Base-by-base conservation (phyloP, 306 rosid genomes). In the Vachellia pachyceras region DNA sequence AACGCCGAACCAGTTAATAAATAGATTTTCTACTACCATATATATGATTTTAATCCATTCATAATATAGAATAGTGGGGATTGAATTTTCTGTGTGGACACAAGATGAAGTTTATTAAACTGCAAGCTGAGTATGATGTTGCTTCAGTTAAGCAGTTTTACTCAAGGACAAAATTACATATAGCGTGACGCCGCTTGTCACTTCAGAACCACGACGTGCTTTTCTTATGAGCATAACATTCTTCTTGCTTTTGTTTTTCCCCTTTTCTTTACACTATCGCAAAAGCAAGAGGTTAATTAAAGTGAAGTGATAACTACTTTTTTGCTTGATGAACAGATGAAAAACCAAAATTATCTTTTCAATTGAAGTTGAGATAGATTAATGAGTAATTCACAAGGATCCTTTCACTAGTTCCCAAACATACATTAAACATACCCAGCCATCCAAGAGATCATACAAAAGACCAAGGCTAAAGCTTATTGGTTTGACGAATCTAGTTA, bases 1-100 rank as follows among this genome's bases (percentile, higher is more conserved):
- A 80, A 84, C 75, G 67, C 25, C 72, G 61, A 63, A 58, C 13
- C 10, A 58, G 36, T 22, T 58, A 23, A 29, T 57, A 25, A 23
- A 23, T 60, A 23, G 37, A 25, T 10, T 23, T 23, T 60, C 15
- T 57, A 17, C 5, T 41, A 29, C 33, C 33, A 29, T 29, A 29
- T 29, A 29, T 17, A 6, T 50, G 22, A 1, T 5, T 50, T 15
- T 50, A 50, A 50, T 17, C 17, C 17, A 17, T 20, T 54, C 61
- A n/a, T 54, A n/a, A 54, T n/a, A 2, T 6, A 7, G n/a, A n/a
- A 18, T n/a, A n/a, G 15, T 5, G 35, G 35, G 1, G 7, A 11
- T 25, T 25, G 36, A 58, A 3, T 10, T 23, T 60, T 60, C 25
- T 17, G 11, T 7, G 15, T 12, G 17, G 37, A 25, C 64, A 9